These are phyloP conservation scores for Penicillium argentinense DNA, from an alignment of 495 filamentous ascomycete species.

Conservation along the genomic window DNA sequence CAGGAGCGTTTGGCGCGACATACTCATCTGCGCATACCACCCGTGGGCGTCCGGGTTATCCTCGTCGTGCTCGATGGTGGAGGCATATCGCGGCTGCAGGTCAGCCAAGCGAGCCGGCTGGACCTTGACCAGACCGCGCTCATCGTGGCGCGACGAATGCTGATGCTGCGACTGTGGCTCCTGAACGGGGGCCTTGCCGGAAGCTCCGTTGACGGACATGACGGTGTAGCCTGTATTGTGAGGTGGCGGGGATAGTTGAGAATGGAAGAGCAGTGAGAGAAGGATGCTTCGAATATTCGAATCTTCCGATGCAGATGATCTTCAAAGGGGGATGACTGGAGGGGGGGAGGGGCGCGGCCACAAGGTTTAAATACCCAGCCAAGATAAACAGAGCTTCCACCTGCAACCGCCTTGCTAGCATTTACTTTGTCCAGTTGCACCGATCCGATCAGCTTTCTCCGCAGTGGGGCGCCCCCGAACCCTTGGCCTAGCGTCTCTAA, in stretches of 20 bases:
- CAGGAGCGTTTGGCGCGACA: conserved; percentile 20
- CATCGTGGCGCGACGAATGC: conserved; percentile 11
- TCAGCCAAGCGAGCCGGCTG: conserved; percentile 80
- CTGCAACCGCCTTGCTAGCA: too few relatives aligned
- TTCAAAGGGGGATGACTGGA: background rate
- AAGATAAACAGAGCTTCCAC: background rate
- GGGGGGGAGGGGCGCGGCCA: background rate
- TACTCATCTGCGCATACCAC: conserved; percentile 91
- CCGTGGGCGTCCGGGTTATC: conserved; percentile 71
- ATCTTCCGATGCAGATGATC: too few relatives aligned
- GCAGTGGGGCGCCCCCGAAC: conserved; percentile 10
- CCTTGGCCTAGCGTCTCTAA: background rate
- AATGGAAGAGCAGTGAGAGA: background rate
- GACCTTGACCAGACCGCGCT: conserved; percentile 63
- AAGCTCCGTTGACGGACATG: conserved; percentile 34
- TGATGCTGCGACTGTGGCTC: conserved; percentile 12
- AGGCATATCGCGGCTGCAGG: conserved; percentile 86
- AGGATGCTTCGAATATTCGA: too few relatives aligned
- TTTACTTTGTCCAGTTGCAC: too few relatives aligned
- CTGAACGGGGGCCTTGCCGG: conserved; percentile 43
- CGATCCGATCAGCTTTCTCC: conserved; percentile 9
- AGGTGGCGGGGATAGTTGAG: background rate
- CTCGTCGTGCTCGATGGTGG: conserved; percentile 63
- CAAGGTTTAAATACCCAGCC: conserved; percentile 10
- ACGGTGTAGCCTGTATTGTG: background rate